phyloP scores from a whole-genome alignment of 140 eudicot species.

The Ambrosia hybrid region DNA sequence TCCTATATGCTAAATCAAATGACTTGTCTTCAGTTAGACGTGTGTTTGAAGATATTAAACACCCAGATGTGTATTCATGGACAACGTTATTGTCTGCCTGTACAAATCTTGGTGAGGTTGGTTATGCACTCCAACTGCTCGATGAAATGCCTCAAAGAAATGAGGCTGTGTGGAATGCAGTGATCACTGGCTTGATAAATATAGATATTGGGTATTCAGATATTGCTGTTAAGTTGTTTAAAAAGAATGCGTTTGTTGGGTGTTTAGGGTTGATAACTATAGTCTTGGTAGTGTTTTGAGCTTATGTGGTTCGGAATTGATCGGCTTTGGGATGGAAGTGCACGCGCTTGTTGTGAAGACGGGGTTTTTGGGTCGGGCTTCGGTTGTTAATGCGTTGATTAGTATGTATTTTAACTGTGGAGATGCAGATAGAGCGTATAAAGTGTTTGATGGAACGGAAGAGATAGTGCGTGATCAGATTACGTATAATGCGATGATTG shows the following conservation, averaged over 20 bases:
- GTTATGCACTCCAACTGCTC: slow-evolving; percentile 59
- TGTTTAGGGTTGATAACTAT: slow-evolving; percentile 67
- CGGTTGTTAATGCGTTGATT: slow-evolving; percentile 72
- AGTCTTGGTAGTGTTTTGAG: slow-evolving; percentile 80
- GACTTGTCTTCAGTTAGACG: slow-evolving; percentile 52
- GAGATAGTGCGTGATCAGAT: slow-evolving; percentile 45
- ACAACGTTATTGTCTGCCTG: slow-evolving; percentile 84
- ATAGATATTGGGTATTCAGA: slow-evolving; percentile 48
- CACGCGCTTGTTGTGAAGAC: slow-evolving; percentile 67
- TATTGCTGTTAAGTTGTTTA: slow-evolving; percentile 55
- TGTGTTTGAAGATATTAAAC: slow-evolving; percentile 47
- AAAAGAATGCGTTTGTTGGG: slow-evolving; percentile 59
- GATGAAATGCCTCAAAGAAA: slow-evolving; percentile 56
- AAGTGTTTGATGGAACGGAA: slow-evolving; percentile 52
- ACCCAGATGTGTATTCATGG: slow-evolving; percentile 80
- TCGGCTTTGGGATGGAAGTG: slow-evolving; percentile 60
- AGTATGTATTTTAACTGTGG: slow-evolving; percentile 67
- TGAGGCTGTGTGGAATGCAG: slow-evolving; percentile 81
- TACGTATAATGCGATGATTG: slow-evolving; percentile 76
- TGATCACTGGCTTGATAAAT: slow-evolving; percentile 63
- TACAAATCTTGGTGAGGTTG: slow-evolving; percentile 68
- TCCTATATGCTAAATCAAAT: slow-evolving; percentile 58
- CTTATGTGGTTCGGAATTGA: slow-evolving; percentile 50
- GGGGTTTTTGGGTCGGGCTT: slow-evolving; percentile 54
- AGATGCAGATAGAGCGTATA: slow-evolving; percentile 41